phyloP scores from a whole-genome alignment of 345 rosid species.

The Sonneratia caseolaris region DNA sequence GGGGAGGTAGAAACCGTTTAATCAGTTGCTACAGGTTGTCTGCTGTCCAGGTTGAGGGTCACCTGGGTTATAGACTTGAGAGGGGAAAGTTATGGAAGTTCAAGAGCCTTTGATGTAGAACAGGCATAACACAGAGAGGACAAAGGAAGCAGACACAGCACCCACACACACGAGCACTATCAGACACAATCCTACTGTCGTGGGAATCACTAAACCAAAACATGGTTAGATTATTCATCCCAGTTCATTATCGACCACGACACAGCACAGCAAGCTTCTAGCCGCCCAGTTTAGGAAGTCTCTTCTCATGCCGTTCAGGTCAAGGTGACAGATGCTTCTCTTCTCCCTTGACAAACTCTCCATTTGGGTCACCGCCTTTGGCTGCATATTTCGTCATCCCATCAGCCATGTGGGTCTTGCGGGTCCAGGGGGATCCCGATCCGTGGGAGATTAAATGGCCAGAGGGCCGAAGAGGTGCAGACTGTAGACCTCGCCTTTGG shows the following conservation, averaged over 20 bases:
- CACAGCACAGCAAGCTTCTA: too few relatives aligned
- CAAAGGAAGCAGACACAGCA: neutral
- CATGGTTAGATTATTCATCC: too few relatives aligned
- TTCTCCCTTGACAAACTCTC: neutral
- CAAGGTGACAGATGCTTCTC: too few relatives aligned
- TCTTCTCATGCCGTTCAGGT: too few relatives aligned
- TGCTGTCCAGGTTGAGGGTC: too few relatives aligned
- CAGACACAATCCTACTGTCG: neutral
- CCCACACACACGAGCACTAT: neutral
- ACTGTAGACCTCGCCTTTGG: neutral
- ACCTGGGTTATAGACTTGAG: too few relatives aligned
- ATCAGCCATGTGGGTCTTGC: neutral
- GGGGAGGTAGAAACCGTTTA: too few relatives aligned
- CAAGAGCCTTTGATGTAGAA: neutral
- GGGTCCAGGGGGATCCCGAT: neutral
- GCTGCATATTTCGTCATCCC: neutral
- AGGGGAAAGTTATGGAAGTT: too few relatives aligned
- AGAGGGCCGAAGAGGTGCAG: neutral
- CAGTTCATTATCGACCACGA: too few relatives aligned
- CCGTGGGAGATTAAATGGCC: constrained; percentile 1
- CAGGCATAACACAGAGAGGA: neutral
- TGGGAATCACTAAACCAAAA: too few relatives aligned
- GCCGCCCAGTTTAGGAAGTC: too few relatives aligned
- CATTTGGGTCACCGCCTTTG: neutral
- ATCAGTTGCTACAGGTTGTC: too few relatives aligned